Evolutionary conservation across 1,284 basidiomycete genomes (phyloP).

Genomic region (Fistulinella cinereoalba): DNA sequence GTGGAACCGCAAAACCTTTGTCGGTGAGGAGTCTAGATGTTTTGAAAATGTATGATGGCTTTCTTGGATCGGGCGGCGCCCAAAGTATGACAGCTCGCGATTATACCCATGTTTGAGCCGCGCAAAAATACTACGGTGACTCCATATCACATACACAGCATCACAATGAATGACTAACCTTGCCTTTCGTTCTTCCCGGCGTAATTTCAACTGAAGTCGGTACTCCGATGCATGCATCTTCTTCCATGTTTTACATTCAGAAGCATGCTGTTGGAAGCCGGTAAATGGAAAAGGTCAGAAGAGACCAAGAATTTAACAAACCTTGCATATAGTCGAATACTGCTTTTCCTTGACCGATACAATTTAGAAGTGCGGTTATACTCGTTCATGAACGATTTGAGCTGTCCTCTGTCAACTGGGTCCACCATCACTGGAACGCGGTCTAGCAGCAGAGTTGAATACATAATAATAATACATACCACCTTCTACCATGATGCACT

Average conservation of each 20-base stretch:
- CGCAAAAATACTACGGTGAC: slow-evolving; percentile 15
- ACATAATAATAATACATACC: slow-evolving; percentile 2
- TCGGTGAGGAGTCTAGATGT: slow-evolving; percentile 14
- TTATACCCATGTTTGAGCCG: slow-evolving; percentile 16
- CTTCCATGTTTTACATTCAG: slow-evolving; percentile 13
- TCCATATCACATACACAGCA: neutral
- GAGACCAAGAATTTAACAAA: neutral
- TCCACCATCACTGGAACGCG: too few species aligned
- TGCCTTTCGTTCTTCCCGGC: slow-evolving; percentile 8
- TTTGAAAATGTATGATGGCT: slow-evolving; percentile 13
- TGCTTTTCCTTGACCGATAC: slow-evolving; percentile 2
- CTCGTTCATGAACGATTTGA: slow-evolving; percentile 9
- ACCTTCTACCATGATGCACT: neutral
- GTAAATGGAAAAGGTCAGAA: neutral
- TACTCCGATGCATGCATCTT: too few species aligned
- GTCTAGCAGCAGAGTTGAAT: neutral
- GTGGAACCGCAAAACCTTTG: slow-evolving; percentile 7
- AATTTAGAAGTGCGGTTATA: slow-evolving; percentile 11
- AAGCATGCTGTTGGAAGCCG: slow-evolving; percentile 13
- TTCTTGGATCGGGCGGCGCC: slow-evolving; percentile 2
- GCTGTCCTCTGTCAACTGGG: slow-evolving; percentile 12
- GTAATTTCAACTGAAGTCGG: too few species aligned
- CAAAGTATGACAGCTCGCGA: slow-evolving; percentile 10
- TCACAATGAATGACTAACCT: slow-evolving; percentile 11
- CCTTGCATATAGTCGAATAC: slow-evolving; percentile 1